Evolutionary conservation across 208 protist species (phyloP).

Genomic region (Wallacemonas sp.): DNA sequence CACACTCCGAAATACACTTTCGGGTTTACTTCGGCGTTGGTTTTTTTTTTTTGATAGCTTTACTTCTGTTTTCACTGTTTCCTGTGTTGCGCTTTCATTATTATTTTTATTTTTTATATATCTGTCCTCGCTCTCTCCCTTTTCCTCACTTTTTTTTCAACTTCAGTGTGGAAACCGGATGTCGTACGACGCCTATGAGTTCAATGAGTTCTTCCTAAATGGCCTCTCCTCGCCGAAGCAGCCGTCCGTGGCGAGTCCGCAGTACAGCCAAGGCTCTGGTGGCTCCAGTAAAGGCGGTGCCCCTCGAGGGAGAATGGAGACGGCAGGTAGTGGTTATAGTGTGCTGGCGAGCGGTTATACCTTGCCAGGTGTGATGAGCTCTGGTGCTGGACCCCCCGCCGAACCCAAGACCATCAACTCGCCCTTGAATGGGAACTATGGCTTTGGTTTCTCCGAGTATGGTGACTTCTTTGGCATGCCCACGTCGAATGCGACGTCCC

Average conservation of each 20-base stretch:
- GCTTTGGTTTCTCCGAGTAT: not conserved
- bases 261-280: not conserved
- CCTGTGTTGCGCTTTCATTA: not conserved
- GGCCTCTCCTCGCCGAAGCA: not conserved
- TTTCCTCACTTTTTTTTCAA: conserved; percentile 10
- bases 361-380: not conserved
- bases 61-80: not conserved
- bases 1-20: not conserved
- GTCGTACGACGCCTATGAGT: not conserved
- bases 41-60: too few species aligned
- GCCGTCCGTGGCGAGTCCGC: not conserved
- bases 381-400: not conserved
- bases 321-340: not conserved
- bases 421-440: not conserved
- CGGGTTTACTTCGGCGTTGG: too few species aligned
- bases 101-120: not conserved
- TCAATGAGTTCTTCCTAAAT: not conserved
- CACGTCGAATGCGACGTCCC: not conserved
- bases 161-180: not conserved
- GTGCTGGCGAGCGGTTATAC: not conserved
- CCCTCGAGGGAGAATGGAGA: not conserved
- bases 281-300: not conserved
- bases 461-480: not conserved
- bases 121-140: not conserved
- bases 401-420: not conserved